Percentiles rank a stretch among this genome's conserved stretches.
These are phyloP conservation scores for Aspergillus eucalypticola DNA, from an alignment of 2,329 filamentous ascomycete species.

Conservation along the genomic window DNA sequence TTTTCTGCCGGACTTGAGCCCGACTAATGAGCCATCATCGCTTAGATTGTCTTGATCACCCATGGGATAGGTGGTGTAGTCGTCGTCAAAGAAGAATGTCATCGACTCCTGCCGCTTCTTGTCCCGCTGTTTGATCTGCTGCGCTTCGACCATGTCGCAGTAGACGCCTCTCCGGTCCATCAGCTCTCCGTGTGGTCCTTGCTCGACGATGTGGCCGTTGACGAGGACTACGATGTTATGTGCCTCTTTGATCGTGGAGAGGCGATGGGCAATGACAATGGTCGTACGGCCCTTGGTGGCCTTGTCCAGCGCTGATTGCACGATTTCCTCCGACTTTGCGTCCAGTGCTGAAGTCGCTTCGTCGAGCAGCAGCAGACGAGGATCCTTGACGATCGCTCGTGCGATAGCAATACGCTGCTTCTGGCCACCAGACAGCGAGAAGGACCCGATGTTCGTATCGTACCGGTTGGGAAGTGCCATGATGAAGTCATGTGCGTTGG, in stretches of 20 bases:
- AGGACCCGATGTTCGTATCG: slow-evolving; percentile 18
- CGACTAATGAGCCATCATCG: slow-evolving; percentile 18
- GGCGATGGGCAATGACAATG: slow-evolving; percentile 44
- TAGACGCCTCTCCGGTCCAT: slow-evolving; percentile 69
- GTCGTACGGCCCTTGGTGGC: slow-evolving; percentile 56
- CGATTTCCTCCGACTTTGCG: slow-evolving; percentile 80
- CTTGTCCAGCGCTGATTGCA: slow-evolving; percentile 79
- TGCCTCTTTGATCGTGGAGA: slow-evolving; percentile 44
- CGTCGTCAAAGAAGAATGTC: slow-evolving; percentile 17
- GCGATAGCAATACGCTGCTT: slow-evolving; percentile 89
- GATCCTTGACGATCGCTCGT: slow-evolving; percentile 74
- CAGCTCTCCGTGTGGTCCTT: slow-evolving; percentile 76
- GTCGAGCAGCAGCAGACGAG: slow-evolving; percentile 80
- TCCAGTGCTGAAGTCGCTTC: slow-evolving; percentile 87
- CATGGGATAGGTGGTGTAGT: slow-evolving; percentile 1
- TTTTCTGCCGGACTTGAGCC: slow-evolving; percentile 1
- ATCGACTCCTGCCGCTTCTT: slow-evolving; percentile 9
- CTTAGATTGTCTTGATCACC: slow-evolving; percentile 4
- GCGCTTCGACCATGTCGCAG: slow-evolving; percentile 73
- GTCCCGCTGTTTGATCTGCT: slow-evolving; percentile 52
- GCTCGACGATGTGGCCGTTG: slow-evolving; percentile 76
- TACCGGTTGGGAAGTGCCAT: slow-evolving; percentile 65
- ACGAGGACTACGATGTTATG: slow-evolving; percentile 70
- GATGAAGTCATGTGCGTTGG: slow-evolving; percentile 78
- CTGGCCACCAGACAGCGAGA: slow-evolving; percentile 34